A percentile compares a stretch with the other conserved stretches of the same genome.
Evolutionary conservation across 495 filamentous ascomycete species (phyloP).

Genomic region (Bathelium albidoporum): DNA sequence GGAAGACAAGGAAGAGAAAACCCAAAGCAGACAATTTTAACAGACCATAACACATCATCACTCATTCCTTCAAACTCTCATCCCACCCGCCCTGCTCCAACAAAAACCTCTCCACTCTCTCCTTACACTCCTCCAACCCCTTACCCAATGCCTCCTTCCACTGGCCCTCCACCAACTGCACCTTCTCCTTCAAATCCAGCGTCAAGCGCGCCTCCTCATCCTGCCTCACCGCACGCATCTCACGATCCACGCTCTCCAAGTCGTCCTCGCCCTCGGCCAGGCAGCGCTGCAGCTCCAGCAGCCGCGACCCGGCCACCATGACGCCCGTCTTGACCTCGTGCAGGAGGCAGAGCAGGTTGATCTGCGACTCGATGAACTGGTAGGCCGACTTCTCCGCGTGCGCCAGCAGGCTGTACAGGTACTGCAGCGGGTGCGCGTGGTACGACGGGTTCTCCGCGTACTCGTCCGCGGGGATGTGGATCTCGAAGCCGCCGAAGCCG

Average conservation of each 20-base stretch:
- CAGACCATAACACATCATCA: no score
- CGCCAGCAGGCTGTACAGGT: constrained; percentile 69
- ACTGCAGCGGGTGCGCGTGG: constrained; percentile 68
- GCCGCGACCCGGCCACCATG: constrained; percentile 46
- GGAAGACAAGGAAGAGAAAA: background rate
- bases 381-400: constrained; percentile 87
- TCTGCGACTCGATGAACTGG: constrained; percentile 93
- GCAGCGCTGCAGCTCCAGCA: constrained; percentile 48
- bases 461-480: constrained; percentile 63
- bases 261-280: constrained; percentile 44
- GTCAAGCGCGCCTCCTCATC: constrained; percentile 62
- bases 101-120: constrained; percentile 33
- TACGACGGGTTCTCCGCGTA: constrained; percentile 80
- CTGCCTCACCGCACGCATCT: constrained; percentile 49
- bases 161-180: constrained; percentile 77
- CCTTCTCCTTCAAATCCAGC: constrained; percentile 84
- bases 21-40: no score
- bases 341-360: constrained; percentile 80
- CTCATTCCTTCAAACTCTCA: constrained; percentile 30
- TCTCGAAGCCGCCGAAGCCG: constrained; percentile 28
- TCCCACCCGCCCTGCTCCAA: constrained; percentile 31
- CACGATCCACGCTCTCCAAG: constrained; percentile 38
- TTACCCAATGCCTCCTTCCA: constrained; percentile 63
- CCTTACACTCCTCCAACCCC: constrained; percentile 43
- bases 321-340: constrained; percentile 85